These are phyloP conservation scores for Aotearoamyces nothofagi DNA, from an alignment of 2,329 filamentous ascomycete species.

Conservation along the genomic window DNA sequence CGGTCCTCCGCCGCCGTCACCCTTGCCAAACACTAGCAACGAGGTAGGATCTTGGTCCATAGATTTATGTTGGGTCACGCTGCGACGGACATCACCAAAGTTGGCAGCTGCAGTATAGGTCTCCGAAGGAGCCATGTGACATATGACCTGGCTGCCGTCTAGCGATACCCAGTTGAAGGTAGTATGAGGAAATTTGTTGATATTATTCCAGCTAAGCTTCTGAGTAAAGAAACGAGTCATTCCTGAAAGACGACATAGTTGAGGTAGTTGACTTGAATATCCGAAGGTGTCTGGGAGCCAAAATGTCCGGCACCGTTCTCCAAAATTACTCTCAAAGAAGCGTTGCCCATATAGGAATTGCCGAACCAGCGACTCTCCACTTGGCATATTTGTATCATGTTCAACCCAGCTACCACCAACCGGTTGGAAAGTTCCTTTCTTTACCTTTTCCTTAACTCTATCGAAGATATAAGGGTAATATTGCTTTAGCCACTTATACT, in stretches of 20 bases:
- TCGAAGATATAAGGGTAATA: constrained; percentile 81
- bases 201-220: constrained; percentile 99
- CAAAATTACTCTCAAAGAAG: constrained; percentile 89
- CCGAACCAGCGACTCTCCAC: constrained; percentile 82
- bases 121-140: constrained; percentile 92
- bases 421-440: constrained; percentile 80
- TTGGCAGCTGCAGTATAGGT: constrained; percentile 92
- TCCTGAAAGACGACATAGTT: constrained; percentile 82
- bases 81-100: constrained; percentile 86
- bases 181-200: constrained; percentile 96
- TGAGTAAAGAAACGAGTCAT: constrained; percentile 97
- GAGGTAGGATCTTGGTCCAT: constrained; percentile 87
- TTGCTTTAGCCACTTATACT: constrained; percentile 93
- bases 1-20: constrained; percentile 88
- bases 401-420: constrained; percentile 98
- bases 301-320: constrained; percentile 76
- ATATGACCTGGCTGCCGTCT: constrained; percentile 91
- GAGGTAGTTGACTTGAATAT: constrained; percentile 88
- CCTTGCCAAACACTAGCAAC: constrained; percentile 87
- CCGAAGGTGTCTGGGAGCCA: constrained; percentile 98
- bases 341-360: constrained; percentile 94
- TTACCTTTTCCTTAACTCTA: constrained; percentile 81
- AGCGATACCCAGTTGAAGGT: constrained; percentile 98
- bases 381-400: constrained; percentile 95
- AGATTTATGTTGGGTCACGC: constrained; percentile 84